These are phyloP conservation scores for Triticum dicoccoides DNA, from an alignment of 176 grass and related monocot genomes.

Conservation along the genomic window DNA sequence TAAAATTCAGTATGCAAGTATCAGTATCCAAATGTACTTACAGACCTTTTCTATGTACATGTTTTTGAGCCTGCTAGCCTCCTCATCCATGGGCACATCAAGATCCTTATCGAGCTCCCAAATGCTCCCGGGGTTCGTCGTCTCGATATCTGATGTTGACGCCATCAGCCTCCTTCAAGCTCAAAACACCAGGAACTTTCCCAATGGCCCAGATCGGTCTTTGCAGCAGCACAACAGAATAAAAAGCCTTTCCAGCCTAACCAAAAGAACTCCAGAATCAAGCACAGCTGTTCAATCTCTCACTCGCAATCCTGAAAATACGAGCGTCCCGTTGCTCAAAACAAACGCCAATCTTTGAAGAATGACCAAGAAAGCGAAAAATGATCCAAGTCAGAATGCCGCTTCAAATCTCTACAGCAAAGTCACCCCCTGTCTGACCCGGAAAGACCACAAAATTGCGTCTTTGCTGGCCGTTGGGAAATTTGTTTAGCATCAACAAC, in stretches of 20 bases:
- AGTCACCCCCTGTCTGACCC: background rate
- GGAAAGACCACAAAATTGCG: background rate
- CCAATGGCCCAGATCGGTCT: constrained; percentile 6
- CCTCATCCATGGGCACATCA: constrained; percentile 92
- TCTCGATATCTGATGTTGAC: constrained; percentile 40
- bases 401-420: constrained; percentile 10
- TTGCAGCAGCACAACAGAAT: background rate
- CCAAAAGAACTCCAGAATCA: constrained; percentile 4
- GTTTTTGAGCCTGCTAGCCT: constrained; percentile 49
- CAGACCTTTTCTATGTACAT: constrained; percentile 90
- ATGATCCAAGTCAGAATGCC: constrained; percentile 23
- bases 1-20: constrained; percentile 11
- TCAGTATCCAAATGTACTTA: background rate
- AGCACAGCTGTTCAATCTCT: background rate
- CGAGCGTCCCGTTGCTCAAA: background rate
- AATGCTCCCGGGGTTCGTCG: constrained; percentile 54
- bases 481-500: no score
- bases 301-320: constrained; percentile 12
- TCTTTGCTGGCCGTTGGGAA: no score
- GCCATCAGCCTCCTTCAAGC: constrained; percentile 50
- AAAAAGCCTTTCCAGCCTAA: background rate
- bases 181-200: background rate
- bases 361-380: background rate
- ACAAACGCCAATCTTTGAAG: background rate
- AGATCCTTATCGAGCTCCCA: constrained; percentile 78